phyloP scores from a whole-genome alignment of 2,329 filamentous ascomycete species.

The Aureobasidium subglaciale region DNA sequence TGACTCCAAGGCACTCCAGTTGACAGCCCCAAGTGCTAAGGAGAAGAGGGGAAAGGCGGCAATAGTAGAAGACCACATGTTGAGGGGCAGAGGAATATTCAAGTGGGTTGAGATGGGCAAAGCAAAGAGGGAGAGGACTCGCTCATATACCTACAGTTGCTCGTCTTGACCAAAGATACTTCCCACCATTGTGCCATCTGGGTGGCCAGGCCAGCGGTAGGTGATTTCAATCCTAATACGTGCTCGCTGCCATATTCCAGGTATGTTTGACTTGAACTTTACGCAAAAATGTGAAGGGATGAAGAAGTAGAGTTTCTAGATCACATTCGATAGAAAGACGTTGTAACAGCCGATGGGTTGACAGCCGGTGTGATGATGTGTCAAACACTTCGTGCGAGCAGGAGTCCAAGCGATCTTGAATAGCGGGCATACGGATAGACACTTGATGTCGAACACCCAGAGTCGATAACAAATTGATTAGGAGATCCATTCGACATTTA shows the following conservation, averaged over 20 bases:
- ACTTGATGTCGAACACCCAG: no score
- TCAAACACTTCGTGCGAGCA: no score
- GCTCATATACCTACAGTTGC: background rate
- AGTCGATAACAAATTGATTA: no score
- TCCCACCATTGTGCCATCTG: no score
- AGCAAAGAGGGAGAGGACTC: background rate
- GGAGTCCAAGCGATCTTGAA: no score
- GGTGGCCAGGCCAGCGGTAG: background rate
- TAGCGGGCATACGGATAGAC: no score
- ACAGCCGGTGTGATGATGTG: background rate
- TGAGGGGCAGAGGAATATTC: background rate
- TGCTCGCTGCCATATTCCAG: background rate
- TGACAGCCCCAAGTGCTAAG: slow-evolving; percentile 9
- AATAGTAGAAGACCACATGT: background rate
- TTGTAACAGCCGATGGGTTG: background rate
- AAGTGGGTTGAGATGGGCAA: background rate
- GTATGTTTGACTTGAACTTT: background rate
- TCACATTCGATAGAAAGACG: slow-evolving; percentile 9
- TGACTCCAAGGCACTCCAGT: slow-evolving; percentile 9
- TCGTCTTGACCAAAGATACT: background rate
- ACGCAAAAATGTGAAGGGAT: background rate
- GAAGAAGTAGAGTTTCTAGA: background rate
- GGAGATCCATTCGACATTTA: no score
- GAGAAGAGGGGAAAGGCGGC: slow-evolving; percentile 8
- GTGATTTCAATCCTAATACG: background rate